These are phyloP conservation scores for Inonotus hispidus DNA, from an alignment of 1,284 basidiomycete genomes.

Conservation along the genomic window DNA sequence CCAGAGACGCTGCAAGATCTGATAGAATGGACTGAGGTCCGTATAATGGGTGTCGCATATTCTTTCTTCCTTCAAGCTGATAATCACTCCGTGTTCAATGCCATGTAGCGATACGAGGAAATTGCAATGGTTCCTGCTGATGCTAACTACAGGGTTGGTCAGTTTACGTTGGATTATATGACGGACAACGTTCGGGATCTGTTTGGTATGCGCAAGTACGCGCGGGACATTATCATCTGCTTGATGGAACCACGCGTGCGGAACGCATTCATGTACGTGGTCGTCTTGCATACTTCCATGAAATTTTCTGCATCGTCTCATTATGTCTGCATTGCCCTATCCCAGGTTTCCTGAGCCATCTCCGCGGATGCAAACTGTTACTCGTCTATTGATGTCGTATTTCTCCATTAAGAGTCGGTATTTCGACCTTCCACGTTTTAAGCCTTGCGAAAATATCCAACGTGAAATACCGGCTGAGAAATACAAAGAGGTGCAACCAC, in stretches of 20 bases:
- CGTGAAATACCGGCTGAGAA: background rate
- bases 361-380: conserved; percentile 22
- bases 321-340: background rate
- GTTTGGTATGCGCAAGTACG: conserved; percentile 34
- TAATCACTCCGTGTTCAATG: background rate
- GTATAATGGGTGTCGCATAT: conserved; percentile 5
- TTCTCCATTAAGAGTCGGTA: conserved; percentile 30
- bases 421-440: conserved; percentile 33
- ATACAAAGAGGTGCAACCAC: background rate
- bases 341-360: conserved; percentile 10
- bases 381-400: conserved; percentile 23
- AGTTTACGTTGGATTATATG: conserved; percentile 34
- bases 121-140: conserved; percentile 35
- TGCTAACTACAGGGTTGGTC: conserved; percentile 34
- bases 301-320: background rate
- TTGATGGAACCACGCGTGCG: conserved; percentile 36
- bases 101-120: conserved; percentile 35
- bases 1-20: conserved; percentile 35
- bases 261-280: conserved; percentile 39
- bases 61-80: background rate
- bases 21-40: conserved; percentile 32
- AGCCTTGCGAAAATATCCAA: conserved; percentile 5
- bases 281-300: background rate
- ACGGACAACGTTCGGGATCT: conserved; percentile 32
- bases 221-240: conserved; percentile 28